Conservation (phyloP, 2,329 filamentous ascomycete species). For the Emergomyces orientalis region DNA sequence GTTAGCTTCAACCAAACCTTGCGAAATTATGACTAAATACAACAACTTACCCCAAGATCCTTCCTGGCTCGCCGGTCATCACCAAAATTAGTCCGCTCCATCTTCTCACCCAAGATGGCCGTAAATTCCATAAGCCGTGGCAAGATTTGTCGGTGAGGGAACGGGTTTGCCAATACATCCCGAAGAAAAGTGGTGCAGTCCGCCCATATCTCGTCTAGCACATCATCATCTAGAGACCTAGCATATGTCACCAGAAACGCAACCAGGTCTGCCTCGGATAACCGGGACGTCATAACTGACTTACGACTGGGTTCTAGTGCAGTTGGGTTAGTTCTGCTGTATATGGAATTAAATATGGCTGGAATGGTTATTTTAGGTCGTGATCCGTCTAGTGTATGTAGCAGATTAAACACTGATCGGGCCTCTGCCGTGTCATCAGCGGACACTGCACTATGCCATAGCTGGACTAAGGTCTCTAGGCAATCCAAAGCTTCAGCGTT, state of each 20-base stretch:
- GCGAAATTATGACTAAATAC: neutral
- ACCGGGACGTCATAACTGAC: slow-evolving; percentile 77
- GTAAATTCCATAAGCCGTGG: slow-evolving; percentile 81
- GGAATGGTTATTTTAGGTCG: slow-evolving; percentile 86
- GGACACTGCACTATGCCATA: slow-evolving; percentile 57
- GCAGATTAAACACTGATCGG: slow-evolving; percentile 66
- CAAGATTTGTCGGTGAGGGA: slow-evolving; percentile 85
- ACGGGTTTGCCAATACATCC: slow-evolving; percentile 84
- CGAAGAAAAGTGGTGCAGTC: slow-evolving; percentile 87
- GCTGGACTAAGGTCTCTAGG: slow-evolving; percentile 76
- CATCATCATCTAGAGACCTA: slow-evolving; percentile 83
- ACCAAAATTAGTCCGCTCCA: slow-evolving; percentile 95
- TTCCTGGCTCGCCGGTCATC: slow-evolving; percentile 87
- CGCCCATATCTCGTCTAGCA: slow-evolving; percentile 95
- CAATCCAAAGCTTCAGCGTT: slow-evolving; percentile 87
- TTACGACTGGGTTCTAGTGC: slow-evolving; percentile 70
- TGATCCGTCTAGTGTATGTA: slow-evolving; percentile 85
- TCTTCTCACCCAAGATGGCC: slow-evolving; percentile 82
- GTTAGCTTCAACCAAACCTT: slow-evolving; percentile 17
- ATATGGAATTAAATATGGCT: slow-evolving; percentile 90
- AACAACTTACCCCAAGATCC: slow-evolving; percentile 65
- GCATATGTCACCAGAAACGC: slow-evolving; percentile 87
- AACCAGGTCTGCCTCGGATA: slow-evolving; percentile 75
- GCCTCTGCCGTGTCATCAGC: slow-evolving; percentile 43
- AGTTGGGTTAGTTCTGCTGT: slow-evolving; percentile 79